Conservation (phyloP, 345 rosid species). For the Camelina laxa region DNA sequence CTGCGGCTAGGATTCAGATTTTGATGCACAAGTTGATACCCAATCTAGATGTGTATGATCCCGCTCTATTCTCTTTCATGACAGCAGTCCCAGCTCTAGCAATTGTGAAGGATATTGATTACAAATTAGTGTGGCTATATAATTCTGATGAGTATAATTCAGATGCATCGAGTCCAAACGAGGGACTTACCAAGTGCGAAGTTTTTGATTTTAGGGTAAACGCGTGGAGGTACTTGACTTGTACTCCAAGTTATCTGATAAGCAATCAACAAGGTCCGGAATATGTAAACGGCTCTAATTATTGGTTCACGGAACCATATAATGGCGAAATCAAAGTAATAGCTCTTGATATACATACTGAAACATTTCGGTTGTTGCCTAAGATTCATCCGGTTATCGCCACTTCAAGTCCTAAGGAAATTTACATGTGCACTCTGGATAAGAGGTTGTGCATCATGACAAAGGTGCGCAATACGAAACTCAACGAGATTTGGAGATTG, state of each 20-base stretch:
- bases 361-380: neutral
- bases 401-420: neutral
- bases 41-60: neutral
- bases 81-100: neutral
- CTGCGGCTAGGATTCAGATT: constrained; percentile 8
- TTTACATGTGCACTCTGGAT: neutral
- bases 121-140: constrained; percentile 35
- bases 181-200: constrained; percentile 10
- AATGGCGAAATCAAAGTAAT: neutral
- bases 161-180: neutral
- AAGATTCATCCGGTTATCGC: neutral
- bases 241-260: constrained; percentile 2
- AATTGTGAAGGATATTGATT: constrained; percentile 21
- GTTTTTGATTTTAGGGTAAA: constrained; percentile 14
- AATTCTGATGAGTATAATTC: neutral
- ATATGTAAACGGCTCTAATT: neutral
- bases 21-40: neutral
- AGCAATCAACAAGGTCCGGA: neutral
- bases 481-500: neutral
- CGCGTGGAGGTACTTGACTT: neutral
- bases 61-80: neutral
- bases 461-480: neutral
- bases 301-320: neutral
- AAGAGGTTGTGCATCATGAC: constrained; percentile 3
- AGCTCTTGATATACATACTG: neutral